phyloP scores from a whole-genome alignment of 768 basidiomycete genomes.

The Cyclocybe aegerita region DNA sequence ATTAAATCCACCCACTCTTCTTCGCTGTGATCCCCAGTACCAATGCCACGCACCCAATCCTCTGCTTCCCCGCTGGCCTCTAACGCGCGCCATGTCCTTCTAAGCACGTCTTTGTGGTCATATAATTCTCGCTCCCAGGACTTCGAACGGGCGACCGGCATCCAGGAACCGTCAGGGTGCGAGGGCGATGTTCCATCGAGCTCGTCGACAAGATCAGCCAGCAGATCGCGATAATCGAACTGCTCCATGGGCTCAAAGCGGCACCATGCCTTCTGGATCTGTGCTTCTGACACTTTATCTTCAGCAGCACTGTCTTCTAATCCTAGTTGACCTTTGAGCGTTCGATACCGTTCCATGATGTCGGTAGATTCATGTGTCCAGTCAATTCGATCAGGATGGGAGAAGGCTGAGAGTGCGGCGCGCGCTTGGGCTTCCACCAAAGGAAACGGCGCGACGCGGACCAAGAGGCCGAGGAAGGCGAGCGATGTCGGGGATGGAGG shows the following conservation, averaged over 20 bases:
- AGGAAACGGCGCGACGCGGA: conserved; percentile 69
- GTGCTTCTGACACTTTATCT: conserved; percentile 5
- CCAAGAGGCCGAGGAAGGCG: conserved; percentile 65
- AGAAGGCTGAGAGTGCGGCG: conserved; percentile 56
- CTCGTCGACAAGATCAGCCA: conserved; percentile 47
- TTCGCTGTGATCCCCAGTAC: background rate
- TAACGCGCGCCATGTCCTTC: conserved; percentile 5
- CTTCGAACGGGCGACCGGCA: conserved; percentile 9
- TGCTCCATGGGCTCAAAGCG: conserved; percentile 50
- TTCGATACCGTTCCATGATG: conserved; percentile 48
- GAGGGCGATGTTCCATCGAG: conserved; percentile 22
- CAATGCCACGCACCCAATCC: conserved; percentile 7
- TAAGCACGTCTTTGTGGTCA: background rate
- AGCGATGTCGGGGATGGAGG: conserved; percentile 55
- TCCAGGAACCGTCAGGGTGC: conserved; percentile 3
- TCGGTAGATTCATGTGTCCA: conserved; percentile 42
- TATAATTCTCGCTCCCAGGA: conserved; percentile 53
- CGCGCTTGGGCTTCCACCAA: conserved; percentile 77
- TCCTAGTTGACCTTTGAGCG: too few relatives aligned
- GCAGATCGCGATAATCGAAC: conserved; percentile 64
- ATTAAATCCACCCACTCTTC: conserved; percentile 12
- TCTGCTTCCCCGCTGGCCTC: conserved; percentile 3
- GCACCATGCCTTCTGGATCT: conserved; percentile 60
- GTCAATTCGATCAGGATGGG: conserved; percentile 46
- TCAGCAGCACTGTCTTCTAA: conserved; percentile 19